Conservation (phyloP, 169 alveolate genomes). For the Plasmodium gonderi region DNA sequence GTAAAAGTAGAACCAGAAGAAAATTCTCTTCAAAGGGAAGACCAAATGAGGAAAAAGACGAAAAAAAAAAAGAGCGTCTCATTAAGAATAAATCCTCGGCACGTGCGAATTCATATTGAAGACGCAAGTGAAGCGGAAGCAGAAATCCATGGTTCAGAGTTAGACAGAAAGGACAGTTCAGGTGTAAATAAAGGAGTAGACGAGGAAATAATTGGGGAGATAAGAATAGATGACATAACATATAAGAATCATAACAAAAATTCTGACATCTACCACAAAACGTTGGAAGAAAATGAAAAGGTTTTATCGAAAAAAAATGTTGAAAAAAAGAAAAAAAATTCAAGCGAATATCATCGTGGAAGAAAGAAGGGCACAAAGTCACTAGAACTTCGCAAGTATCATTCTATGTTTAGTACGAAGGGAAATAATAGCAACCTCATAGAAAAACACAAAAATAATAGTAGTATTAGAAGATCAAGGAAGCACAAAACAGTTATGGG, state of each 20-base stretch:
- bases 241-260: no score
- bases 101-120: background rate
- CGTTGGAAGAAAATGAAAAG: background rate
- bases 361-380: background rate
- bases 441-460: background rate
- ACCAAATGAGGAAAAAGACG: background rate
- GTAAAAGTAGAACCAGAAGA: background rate
- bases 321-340: background rate
- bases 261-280: background rate
- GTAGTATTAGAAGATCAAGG: constrained; percentile 12
- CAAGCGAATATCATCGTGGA: background rate
- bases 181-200: background rate
- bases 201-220: no score
- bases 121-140: background rate
- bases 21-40: background rate
- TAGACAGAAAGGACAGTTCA: background rate
- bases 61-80: constrained; percentile 5
- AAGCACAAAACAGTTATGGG: constrained; percentile 73
- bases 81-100: background rate
- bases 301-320: background rate
- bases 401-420: constrained; percentile 41
- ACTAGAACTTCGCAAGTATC: constrained; percentile 27
- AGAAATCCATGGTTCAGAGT: background rate
- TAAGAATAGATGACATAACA: no score
- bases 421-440: constrained; percentile 7